A percentile compares a stretch with the other conserved stretches of the same genome.
These are phyloP conservation scores for Casuarina equisetifolia DNA, from an alignment of 306 rosid species.

Conservation along the genomic window DNA sequence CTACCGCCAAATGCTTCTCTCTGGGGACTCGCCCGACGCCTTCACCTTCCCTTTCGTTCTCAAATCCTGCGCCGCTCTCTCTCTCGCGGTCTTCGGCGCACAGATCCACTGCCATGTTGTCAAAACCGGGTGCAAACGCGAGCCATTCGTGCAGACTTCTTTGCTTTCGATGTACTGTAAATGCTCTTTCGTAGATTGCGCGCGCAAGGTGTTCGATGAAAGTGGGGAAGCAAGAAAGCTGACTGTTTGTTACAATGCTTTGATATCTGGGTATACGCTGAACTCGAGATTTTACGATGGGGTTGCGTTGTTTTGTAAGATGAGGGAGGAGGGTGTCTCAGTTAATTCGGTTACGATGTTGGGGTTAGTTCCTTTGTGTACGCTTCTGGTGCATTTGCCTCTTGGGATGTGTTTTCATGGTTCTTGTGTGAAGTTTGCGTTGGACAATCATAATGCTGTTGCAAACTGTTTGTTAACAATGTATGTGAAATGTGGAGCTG, in stretches of 20 bases:
- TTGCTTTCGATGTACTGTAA: slow-evolving; percentile 64
- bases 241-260: slow-evolving; percentile 67
- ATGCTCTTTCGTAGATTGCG: slow-evolving; percentile 32
- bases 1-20: slow-evolving; percentile 75
- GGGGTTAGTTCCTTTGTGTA: slow-evolving; percentile 63
- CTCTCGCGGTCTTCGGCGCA: slow-evolving; percentile 52
- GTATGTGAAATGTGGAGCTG: slow-evolving; percentile 72
- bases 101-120: slow-evolving; percentile 72
- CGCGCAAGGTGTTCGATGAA: slow-evolving; percentile 78
- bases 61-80: slow-evolving; percentile 78
- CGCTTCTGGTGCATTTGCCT: slow-evolving; percentile 36
- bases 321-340: slow-evolving; percentile 46
- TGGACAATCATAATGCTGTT: slow-evolving; percentile 50
- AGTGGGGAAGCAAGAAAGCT: slow-evolving; percentile 31
- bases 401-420: slow-evolving; percentile 62
- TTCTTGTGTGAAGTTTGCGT: slow-evolving; percentile 45
- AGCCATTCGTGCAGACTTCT: slow-evolving; percentile 76
- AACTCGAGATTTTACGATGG: slow-evolving; percentile 47
- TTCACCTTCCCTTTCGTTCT: slow-evolving; percentile 83
- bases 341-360: slow-evolving; percentile 66
- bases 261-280: slow-evolving; percentile 63
- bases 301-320: slow-evolving; percentile 43
- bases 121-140: slow-evolving; percentile 64
- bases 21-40: slow-evolving; percentile 59
- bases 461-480: slow-evolving; percentile 70